phyloP scores from a whole-genome alignment of 768 basidiomycete genomes.

The Auricularia heimuer region DNA sequence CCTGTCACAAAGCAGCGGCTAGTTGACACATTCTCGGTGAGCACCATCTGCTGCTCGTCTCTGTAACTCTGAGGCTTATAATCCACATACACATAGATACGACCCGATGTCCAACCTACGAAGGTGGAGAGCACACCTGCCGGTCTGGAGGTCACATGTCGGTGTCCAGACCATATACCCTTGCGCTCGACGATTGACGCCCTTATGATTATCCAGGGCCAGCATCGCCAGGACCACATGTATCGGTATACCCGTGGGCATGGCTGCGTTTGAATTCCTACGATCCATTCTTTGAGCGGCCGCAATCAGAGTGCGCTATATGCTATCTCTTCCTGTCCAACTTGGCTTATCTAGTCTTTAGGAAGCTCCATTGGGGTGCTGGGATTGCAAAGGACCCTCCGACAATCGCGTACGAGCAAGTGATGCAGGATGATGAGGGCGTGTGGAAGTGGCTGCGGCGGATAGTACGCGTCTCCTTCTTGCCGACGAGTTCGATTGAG shows the following conservation, averaged over 20 bases:
- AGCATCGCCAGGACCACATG: constrained; percentile 44
- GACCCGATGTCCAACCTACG: constrained; percentile 57
- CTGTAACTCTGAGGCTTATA: not conserved
- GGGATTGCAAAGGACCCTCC: constrained; percentile 70
- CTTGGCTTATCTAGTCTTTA: constrained; percentile 10
- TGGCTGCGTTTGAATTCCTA: constrained; percentile 77
- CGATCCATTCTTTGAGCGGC: constrained; percentile 45
- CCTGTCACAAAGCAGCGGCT: constrained; percentile 83
- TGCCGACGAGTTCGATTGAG: not conserved
- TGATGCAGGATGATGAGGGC: constrained; percentile 59
- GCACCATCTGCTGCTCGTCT: constrained; percentile 9
- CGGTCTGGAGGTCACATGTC: constrained; percentile 71
- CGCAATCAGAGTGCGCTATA: not conserved
- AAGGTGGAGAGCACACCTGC: constrained; percentile 43
- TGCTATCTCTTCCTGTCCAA: not conserved
- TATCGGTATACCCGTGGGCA: constrained; percentile 80
- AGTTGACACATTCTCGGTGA: constrained; percentile 72
- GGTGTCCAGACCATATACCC: constrained; percentile 16
- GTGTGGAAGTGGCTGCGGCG: constrained; percentile 74
- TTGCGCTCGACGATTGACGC: not conserved
- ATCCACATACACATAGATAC: constrained; percentile 43
- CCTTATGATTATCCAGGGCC: constrained; percentile 34
- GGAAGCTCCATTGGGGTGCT: constrained; percentile 75
- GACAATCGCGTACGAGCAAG: constrained; percentile 58
- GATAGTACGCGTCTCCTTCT: constrained; percentile 45